These are phyloP conservation scores for Paratinospora sagittata DNA, from an alignment of 164 flowering plant species.

Conservation along the genomic window DNA sequence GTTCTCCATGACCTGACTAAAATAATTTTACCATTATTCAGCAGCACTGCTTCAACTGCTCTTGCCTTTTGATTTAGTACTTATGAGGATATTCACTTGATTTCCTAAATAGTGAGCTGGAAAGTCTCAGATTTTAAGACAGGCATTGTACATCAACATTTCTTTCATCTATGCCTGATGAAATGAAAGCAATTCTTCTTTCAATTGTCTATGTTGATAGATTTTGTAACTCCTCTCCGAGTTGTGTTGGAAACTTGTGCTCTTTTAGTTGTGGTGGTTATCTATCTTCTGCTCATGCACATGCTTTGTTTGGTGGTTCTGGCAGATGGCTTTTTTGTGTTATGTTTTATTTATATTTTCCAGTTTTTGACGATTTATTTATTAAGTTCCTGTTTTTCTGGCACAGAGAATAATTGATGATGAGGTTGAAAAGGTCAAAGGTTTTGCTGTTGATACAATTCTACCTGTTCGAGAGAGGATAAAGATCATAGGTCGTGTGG, in stretches of 20 bases:
- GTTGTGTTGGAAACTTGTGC: background rate
- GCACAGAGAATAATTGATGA: constrained; percentile 73
- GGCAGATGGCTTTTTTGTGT: background rate
- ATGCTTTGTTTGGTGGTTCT: background rate
- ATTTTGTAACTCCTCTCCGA: background rate
- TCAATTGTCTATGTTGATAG: background rate
- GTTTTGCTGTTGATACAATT: constrained; percentile 64
- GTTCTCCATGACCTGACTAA: background rate
- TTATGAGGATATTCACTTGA: background rate
- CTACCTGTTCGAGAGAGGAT: constrained; percentile 83
- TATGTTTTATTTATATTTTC: background rate
- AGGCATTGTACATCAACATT: constrained; percentile 3
- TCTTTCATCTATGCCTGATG: background rate
- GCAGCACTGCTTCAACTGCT: background rate
- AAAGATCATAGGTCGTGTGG: constrained; percentile 93
- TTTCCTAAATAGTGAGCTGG: constrained; percentile 21
- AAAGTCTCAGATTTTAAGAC: constrained; percentile 54
- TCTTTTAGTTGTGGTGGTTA: background rate
- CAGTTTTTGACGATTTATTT: background rate
- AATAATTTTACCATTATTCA: background rate
- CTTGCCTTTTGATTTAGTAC: background rate
- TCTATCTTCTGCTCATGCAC: background rate
- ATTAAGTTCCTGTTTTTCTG: constrained; percentile 4
- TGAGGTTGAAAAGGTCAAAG: constrained; percentile 86
- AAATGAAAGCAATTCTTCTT: too few relatives aligned